Conservation (phyloP, 768 basidiomycete genomes). For the Trametes punicea region DNA sequence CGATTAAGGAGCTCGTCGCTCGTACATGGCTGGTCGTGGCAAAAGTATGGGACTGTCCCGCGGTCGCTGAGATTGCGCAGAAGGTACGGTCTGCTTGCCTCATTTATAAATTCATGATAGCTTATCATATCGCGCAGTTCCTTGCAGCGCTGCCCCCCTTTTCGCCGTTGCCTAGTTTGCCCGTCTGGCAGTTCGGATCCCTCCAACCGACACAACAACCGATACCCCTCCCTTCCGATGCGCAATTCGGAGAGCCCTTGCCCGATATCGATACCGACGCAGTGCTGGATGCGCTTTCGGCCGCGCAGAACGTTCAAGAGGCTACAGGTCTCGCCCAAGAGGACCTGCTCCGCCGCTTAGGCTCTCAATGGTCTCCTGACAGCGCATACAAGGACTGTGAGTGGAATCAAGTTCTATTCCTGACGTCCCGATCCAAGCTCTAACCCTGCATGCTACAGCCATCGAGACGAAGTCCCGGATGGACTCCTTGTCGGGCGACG, state of each 20-base stretch:
- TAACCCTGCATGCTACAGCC: conserved; percentile 35
- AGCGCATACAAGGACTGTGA: conserved; percentile 73
- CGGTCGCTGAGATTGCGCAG: conserved; percentile 52
- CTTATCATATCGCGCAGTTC: conserved; percentile 1
- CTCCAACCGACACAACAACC: conserved; percentile 46
- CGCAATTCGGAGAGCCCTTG: conserved; percentile 30
- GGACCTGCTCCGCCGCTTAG: conserved; percentile 49
- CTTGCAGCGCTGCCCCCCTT: conserved; percentile 13
- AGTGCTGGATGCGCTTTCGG: conserved; percentile 54
- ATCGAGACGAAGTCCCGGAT: conserved; percentile 51
- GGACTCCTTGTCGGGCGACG: conserved; percentile 62
- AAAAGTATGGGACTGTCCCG: conserved; percentile 61
- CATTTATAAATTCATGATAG: background rate
- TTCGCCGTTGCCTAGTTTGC: conserved; percentile 30
- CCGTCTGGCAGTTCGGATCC: conserved; percentile 37
- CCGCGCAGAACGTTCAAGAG: conserved; percentile 52
- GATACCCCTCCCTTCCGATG: conserved; percentile 37
- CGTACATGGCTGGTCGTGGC: conserved; percentile 69
- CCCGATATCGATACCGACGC: conserved; percentile 50
- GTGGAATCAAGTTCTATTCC: conserved; percentile 26
- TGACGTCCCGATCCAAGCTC: background rate
- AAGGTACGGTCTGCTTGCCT: conserved; percentile 39
- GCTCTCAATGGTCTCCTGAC: conserved; percentile 66
- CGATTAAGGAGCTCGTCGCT: conserved; percentile 60
- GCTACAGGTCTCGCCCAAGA: conserved; percentile 62